Conservation (phyloP, 2,329 filamentous ascomycete species). For the Aspergillus neoniger region DNA sequence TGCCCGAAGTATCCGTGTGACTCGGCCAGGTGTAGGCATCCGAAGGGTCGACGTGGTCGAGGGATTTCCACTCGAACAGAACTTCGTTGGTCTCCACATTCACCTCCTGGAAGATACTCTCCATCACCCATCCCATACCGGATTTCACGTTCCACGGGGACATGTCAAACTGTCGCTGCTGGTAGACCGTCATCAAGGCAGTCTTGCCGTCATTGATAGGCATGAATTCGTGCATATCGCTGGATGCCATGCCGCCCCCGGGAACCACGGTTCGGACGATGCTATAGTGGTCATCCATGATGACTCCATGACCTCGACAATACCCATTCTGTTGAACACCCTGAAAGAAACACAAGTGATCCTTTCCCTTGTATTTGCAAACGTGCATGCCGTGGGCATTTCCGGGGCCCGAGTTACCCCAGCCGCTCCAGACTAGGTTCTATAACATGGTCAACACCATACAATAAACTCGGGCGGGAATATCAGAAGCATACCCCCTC, state of each 20-base stretch:
- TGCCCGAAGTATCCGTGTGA: constrained; percentile 50
- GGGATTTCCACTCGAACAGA: constrained; percentile 53
- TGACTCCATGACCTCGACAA: constrained; percentile 54
- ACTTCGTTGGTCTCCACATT: constrained; percentile 52
- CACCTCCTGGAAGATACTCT: constrained; percentile 56
- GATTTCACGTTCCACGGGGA: constrained; percentile 44
- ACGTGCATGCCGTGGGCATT: constrained; percentile 53
- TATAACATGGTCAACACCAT: constrained; percentile 19
- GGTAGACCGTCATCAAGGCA: constrained; percentile 45
- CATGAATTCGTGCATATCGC: constrained; percentile 57
- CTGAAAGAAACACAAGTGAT: constrained; percentile 57
- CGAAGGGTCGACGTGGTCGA: constrained; percentile 53
- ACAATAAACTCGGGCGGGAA: neutral
- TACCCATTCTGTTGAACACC: constrained; percentile 55
- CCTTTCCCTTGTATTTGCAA: constrained; percentile 50
- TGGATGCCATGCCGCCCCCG: constrained; percentile 43
- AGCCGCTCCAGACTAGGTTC: constrained; percentile 55
- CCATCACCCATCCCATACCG: constrained; percentile 54
- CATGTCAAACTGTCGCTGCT: constrained; percentile 51
- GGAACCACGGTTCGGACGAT: constrained; percentile 51
- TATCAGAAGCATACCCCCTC: constrained; percentile 39
- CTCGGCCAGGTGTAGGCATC: constrained; percentile 50
- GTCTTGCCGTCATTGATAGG: constrained; percentile 48
- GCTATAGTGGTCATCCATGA: constrained; percentile 54
- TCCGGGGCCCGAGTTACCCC: constrained; percentile 51